Evolutionary conservation across 2,329 filamentous ascomycete species (phyloP).

Genomic region (Gaeumannomyces tritici): DNA sequence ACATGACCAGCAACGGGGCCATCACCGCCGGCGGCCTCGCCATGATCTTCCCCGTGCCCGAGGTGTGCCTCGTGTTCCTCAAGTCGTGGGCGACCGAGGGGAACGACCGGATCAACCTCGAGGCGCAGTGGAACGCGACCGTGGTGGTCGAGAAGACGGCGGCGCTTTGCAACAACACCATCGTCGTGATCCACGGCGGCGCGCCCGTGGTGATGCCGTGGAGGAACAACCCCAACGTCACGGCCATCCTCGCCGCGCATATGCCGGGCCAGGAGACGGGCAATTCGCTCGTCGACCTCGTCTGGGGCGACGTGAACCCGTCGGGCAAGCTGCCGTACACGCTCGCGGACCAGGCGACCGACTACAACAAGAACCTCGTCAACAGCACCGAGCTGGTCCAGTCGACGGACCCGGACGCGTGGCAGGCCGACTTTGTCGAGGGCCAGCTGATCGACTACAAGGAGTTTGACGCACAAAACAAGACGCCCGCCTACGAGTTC

Average conservation of each 20-base stretch:
- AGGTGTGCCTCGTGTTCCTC: slow-evolving; percentile 59
- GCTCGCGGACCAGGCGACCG: slow-evolving; percentile 57
- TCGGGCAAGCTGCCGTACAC: slow-evolving; percentile 78
- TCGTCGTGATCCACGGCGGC: slow-evolving; percentile 44
- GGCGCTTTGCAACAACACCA: slow-evolving; percentile 38
- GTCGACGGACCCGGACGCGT: slow-evolving; percentile 27
- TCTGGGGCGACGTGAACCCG: slow-evolving; percentile 37
- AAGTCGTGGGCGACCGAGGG: slow-evolving; percentile 65
- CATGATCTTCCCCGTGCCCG: slow-evolving; percentile 16
- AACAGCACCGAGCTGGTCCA: slow-evolving; percentile 26
- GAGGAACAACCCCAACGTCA: slow-evolving; percentile 43
- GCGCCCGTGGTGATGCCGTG: slow-evolving; percentile 54
- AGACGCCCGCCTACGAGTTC: slow-evolving; percentile 65
- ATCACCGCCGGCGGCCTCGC: not conserved
- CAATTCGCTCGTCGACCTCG: slow-evolving; percentile 31
- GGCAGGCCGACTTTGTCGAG: slow-evolving; percentile 63
- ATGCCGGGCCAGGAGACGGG: slow-evolving; percentile 47
- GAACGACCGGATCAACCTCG: slow-evolving; percentile 49
- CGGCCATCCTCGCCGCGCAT: slow-evolving; percentile 43
- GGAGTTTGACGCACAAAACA: slow-evolving; percentile 52
- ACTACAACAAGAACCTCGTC: slow-evolving; percentile 66
- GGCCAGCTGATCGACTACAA: slow-evolving; percentile 74
- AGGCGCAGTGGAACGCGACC: slow-evolving; percentile 49
- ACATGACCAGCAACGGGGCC: slow-evolving; percentile 45
- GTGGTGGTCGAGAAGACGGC: slow-evolving; percentile 25